phyloP scores from a whole-genome alignment of 1,284 basidiomycete genomes.

The Naganishia albida region DNA sequence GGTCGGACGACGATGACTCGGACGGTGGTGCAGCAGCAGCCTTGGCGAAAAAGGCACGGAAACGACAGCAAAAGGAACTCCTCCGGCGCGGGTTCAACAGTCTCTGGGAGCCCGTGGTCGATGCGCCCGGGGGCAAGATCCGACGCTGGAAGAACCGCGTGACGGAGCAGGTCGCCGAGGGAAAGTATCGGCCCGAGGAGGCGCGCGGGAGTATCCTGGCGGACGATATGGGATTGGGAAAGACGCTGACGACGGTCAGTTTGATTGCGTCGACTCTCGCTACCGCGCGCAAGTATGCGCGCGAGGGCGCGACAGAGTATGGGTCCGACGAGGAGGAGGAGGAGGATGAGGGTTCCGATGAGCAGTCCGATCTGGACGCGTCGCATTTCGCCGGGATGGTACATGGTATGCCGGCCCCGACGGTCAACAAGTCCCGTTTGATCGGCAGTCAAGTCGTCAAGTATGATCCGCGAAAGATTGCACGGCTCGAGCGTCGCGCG shows the following conservation, averaged over 20 bases:
- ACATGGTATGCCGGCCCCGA: conserved; percentile 72
- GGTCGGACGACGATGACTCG: conserved; percentile 38
- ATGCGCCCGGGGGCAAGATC: conserved; percentile 60
- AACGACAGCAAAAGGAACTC: conserved; percentile 31
- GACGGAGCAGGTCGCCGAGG: conserved; percentile 64
- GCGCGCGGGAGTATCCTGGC: conserved; percentile 88
- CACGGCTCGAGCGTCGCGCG: conserved; percentile 60
- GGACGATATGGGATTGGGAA: conserved; percentile 97
- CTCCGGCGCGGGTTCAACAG: conserved; percentile 38
- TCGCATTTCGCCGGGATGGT: conserved; percentile 73
- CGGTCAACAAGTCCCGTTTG: conserved; percentile 35
- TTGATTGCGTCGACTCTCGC: conserved; percentile 81
- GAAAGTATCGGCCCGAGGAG: conserved; percentile 64
- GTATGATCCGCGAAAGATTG: conserved; percentile 62
- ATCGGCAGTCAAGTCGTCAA: conserved; percentile 56
- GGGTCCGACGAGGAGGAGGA: conserved; percentile 50
- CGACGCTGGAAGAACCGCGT: conserved; percentile 78
- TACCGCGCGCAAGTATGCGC: conserved; percentile 70
- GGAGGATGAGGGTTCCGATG: conserved; percentile 52
- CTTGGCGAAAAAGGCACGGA: neutral
- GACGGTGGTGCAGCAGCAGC: too few species aligned
- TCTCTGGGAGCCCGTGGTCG: conserved; percentile 46
- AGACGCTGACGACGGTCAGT: conserved; percentile 89
- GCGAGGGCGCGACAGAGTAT: conserved; percentile 53
- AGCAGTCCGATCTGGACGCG: conserved; percentile 57